Conservation (phyloP, 2,329 filamentous ascomycete species). For the Beauveria pseudobassiana region DNA sequence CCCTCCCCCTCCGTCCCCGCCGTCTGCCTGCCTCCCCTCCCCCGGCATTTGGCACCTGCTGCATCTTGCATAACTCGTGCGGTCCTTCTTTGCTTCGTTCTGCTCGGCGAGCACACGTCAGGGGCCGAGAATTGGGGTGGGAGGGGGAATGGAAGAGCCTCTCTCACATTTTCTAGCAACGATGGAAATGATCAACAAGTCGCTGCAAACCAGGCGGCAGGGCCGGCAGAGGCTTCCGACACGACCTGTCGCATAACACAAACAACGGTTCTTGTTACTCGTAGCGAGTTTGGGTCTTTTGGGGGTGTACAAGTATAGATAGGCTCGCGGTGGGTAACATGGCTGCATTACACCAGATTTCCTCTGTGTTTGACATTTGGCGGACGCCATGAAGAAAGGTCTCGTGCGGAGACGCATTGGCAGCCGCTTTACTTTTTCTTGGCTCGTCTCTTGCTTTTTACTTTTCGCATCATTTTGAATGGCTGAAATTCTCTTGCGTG, state of each 20-base stretch:
- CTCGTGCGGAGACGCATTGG: background rate
- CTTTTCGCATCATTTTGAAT: too few relatives aligned
- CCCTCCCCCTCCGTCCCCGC: background rate
- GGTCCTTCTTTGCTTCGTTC: background rate
- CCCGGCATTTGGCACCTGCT: background rate
- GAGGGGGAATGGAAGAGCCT: background rate
- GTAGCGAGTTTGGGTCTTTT: background rate
- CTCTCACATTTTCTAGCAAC: background rate
- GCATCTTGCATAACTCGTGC: slow-evolving; percentile 1
- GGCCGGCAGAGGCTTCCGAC: background rate
- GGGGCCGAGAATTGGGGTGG: background rate
- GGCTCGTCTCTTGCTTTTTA: too few relatives aligned
- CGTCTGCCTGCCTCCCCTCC: background rate
- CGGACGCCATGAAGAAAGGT: background rate
- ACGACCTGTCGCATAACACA: background rate
- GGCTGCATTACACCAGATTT: background rate
- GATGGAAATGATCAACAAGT: background rate
- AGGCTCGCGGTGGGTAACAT: background rate
- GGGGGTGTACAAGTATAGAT: background rate
- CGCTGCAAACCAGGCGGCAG: background rate
- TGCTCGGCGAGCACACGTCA: background rate
- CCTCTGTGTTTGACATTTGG: background rate
- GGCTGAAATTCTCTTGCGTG: too few relatives aligned
- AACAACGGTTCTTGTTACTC: background rate
- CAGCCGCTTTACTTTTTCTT: too few relatives aligned